Conservation (phyloP, 495 filamentous ascomycete genomes). For the Viridothelium virens region DNA sequence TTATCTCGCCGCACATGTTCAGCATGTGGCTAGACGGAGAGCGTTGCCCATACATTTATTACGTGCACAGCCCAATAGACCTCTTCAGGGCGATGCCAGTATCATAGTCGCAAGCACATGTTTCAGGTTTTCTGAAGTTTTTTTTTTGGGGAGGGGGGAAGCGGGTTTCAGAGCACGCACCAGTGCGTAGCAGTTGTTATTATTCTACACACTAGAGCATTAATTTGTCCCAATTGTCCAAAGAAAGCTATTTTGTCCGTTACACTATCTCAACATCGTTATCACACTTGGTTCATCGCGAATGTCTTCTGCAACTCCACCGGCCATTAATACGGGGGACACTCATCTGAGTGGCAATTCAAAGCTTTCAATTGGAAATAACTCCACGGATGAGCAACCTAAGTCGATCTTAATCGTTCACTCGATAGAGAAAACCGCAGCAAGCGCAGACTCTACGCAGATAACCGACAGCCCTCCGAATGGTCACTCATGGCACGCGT, state of each 20-base stretch:
- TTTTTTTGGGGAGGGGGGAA: background rate
- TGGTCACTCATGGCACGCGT: background rate
- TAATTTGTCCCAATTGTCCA: background rate
- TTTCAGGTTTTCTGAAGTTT: background rate
- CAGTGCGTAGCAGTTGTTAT: background rate
- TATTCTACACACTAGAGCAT: background rate
- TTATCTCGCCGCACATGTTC: background rate
- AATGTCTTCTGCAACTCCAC: slow-evolving; percentile 1
- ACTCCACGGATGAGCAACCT: background rate
- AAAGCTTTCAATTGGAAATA: background rate
- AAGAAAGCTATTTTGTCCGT: background rate
- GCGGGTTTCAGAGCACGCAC: background rate
- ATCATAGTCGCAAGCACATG: background rate
- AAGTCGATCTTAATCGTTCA: background rate
- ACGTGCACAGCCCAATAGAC: background rate
- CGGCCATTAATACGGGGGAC: background rate
- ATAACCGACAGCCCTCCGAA: background rate
- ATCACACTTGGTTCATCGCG: background rate
- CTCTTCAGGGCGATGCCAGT: background rate
- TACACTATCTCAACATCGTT: background rate
- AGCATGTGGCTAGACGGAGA: background rate
- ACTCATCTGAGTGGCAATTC: background rate
- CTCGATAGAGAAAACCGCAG: background rate
- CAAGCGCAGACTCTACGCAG: background rate
- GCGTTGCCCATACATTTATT: background rate